Base-by-base conservation (phyloP, 129 eudicot genomes). In the Ambrosia artemisiifolia region DNA sequence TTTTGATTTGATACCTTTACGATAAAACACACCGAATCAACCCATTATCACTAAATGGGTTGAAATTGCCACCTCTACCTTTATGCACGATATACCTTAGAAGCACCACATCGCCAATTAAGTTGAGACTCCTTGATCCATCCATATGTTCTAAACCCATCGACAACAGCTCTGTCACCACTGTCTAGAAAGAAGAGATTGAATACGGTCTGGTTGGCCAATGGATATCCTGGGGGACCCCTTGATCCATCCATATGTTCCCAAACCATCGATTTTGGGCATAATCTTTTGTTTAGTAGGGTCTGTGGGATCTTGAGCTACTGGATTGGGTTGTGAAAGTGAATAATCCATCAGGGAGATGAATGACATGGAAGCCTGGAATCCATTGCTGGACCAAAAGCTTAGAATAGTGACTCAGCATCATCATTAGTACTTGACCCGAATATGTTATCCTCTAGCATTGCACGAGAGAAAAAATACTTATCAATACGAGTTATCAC, bases 81-180 rank as follows among this genome's bases (percentile, higher is more conserved):
- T 11, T 35, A 54, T 72, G 79, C 89, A 91, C 43, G 76, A 63
- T 20, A 62, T 67, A 57, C 78, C 79, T 84, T 71, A 51, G 96
- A 88, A 77, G 87, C 70, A 74, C 79, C 73, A 57, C 82, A 91
- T 24, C 90, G 85, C 99, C 99, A 94, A 67, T 48, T 30, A 57
- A 94, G 96, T 72, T 94, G 99, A 74, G 99, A 94, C 80, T 90
- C 95, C 69, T 74, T 94, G 47, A 94, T 94, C 99, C 99, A 94
- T 30, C 81, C 96, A 74, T 94, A 94, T 2, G 99, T 90, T 67
- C 78, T 86, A 47, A 86, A 59, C 44, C 99, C 97, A 77, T 90
- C 53, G 3, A 90, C 96, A 16, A 74, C 59, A 13, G 94, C 99
- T 63, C 97, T 79, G 63, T 90, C 99, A 40, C 99, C 99, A 81